phyloP scores from a whole-genome alignment of 176 grass and related monocot genomes.

The Rhynchospora tenuis region DNA sequence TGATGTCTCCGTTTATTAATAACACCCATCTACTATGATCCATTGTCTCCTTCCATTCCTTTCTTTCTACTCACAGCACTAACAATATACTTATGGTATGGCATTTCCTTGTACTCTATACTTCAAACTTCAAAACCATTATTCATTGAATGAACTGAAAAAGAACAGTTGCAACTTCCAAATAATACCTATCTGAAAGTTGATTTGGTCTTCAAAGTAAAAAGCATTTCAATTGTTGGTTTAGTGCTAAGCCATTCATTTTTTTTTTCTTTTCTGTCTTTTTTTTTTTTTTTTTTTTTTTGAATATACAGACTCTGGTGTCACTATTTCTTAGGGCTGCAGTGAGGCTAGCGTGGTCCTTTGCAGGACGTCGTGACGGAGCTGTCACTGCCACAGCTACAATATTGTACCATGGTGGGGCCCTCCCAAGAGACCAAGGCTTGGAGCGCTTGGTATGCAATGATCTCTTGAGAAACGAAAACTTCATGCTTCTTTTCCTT shows the following conservation, averaged over 20 bases:
- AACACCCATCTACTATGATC: slow-evolving; percentile 11
- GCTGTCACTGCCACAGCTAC: slow-evolving; percentile 43
- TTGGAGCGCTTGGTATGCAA: slow-evolving; percentile 61
- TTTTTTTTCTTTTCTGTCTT: not conserved
- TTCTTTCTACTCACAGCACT: slow-evolving; percentile 1
- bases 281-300: not conserved
- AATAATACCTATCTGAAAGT: not conserved
- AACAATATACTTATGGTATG: slow-evolving; percentile 3
- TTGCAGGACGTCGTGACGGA: slow-evolving; percentile 30
- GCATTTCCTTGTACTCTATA: not conserved
- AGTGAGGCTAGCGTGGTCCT: slow-evolving; percentile 33
- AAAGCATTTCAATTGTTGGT: not conserved
- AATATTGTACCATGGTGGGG: slow-evolving; percentile 57
- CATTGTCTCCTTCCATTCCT: not conserved
- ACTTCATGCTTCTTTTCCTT: slow-evolving; percentile 52
- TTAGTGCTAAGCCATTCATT: not conserved
- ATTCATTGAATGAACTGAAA: not conserved
- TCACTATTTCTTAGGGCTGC: slow-evolving; percentile 45
- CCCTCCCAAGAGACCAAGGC: slow-evolving; percentile 49
- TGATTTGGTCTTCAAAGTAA: not conserved
- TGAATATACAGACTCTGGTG: slow-evolving; percentile 32
- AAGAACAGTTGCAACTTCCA: not conserved
- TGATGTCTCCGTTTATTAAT: slow-evolving; percentile 7
- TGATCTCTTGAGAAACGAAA: slow-evolving; percentile 39
- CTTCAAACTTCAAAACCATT: not conserved